Evolutionary conservation across 805 yeast genomes (phyloP).

Genomic region (Lachancea kluyveri): DNA sequence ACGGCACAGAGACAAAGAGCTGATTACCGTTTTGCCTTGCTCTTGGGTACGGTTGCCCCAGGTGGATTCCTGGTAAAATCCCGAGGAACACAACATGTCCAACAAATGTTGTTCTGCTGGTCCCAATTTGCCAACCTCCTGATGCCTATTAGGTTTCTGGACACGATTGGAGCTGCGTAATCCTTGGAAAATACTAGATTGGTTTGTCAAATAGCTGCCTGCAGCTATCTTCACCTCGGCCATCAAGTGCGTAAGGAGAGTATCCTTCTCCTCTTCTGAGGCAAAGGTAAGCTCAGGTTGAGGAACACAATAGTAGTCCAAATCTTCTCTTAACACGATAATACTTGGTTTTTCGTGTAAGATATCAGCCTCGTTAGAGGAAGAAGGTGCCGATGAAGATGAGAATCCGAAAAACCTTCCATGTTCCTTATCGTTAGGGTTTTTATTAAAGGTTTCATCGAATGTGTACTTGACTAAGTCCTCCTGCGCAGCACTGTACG

Average conservation of each 20-base stretch:
- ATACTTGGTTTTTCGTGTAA: constrained; percentile 80
- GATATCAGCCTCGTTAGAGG: constrained; percentile 46
- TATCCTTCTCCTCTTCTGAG: constrained; percentile 38
- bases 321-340: constrained; percentile 86
- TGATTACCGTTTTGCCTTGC: constrained; percentile 80
- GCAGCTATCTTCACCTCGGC: constrained; percentile 64
- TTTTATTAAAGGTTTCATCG: constrained; percentile 33
- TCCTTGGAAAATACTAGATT: constrained; percentile 69
- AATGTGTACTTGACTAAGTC: constrained; percentile 41
- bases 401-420: constrained; percentile 26
- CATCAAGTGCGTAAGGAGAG: constrained; percentile 41
- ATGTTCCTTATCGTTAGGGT: constrained; percentile 13
- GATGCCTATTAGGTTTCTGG: constrained; percentile 15
- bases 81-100: constrained; percentile 92
- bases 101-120: constrained; percentile 92
- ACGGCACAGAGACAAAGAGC: constrained; percentile 48
- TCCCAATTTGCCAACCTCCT: constrained; percentile 38
- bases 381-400: constrained; percentile 12
- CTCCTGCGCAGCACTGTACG: constrained; percentile 63
- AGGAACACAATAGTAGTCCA: constrained; percentile 89
- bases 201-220: constrained; percentile 55
- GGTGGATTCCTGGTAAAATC: constrained; percentile 54
- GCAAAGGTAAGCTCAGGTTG: constrained; percentile 36
- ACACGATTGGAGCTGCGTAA: constrained; percentile 37
- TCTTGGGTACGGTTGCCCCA: constrained; percentile 94